A percentile compares a stretch with the other conserved stretches of the same genome.
These are phyloP conservation scores for Epichloe hybrida DNA, from an alignment of 2,329 filamentous ascomycete species.

Conservation along the genomic window DNA sequence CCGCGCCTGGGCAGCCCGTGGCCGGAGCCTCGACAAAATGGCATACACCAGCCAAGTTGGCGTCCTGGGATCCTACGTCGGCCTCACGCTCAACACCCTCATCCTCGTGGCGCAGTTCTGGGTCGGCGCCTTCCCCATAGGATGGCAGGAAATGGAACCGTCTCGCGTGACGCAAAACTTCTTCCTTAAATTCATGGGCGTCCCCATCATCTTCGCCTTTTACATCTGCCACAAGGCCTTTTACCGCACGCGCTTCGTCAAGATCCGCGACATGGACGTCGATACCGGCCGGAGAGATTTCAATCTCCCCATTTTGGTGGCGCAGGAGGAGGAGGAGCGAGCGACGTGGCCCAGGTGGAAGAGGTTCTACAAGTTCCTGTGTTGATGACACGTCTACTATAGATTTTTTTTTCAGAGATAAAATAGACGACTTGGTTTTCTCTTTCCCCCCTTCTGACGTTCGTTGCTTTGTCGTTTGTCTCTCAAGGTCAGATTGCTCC, in stretches of 20 bases:
- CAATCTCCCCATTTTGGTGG: conserved; percentile 63
- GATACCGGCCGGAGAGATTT: conserved; percentile 75
- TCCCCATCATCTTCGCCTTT: conserved; percentile 50
- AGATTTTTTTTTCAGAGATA: neutral
- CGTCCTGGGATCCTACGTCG: conserved; percentile 65
- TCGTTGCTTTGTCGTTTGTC: too few species aligned
- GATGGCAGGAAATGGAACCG: conserved; percentile 31
- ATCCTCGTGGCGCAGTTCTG: conserved; percentile 80
- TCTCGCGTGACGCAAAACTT: conserved; percentile 46
- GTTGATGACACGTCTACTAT: conserved; percentile 25
- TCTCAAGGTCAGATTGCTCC: too few species aligned
- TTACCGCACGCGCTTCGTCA: conserved; percentile 55
- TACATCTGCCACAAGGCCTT: conserved; percentile 66
- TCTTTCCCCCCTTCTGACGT: too few species aligned
- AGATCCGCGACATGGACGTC: conserved; percentile 66
- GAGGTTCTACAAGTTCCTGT: conserved; percentile 58
- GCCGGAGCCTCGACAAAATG: conserved; percentile 60
- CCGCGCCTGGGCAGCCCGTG: conserved; percentile 56
- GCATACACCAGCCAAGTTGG: conserved; percentile 74
- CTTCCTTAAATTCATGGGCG: conserved; percentile 60
- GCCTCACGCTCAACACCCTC: conserved; percentile 59
- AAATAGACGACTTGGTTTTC: neutral
- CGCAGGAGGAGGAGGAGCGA: conserved; percentile 66
- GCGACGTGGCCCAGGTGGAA: conserved; percentile 65
- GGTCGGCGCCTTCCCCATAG: conserved; percentile 67